Evolutionary conservation across 208 protist genomes (phyloP).

Genomic region (Crithidia acanthocephali): DNA sequence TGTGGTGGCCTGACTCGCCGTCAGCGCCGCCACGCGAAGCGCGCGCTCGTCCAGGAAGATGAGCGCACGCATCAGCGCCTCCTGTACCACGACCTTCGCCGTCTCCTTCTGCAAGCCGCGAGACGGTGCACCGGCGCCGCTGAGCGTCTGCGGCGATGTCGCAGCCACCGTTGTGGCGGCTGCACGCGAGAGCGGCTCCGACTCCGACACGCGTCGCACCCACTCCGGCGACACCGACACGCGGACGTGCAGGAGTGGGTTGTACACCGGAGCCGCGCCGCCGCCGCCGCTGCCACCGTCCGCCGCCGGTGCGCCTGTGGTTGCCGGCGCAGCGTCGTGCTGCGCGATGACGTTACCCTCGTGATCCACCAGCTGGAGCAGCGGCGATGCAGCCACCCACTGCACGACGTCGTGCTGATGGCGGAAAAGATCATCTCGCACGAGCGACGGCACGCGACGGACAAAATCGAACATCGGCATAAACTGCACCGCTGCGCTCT

Average conservation of each 20-base stretch:
- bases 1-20: too few species aligned
- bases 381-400: conserved; percentile 36
- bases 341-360: not conserved
- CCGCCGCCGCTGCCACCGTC: not conserved
- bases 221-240: conserved; percentile 6
- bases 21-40: not conserved
- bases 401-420: conserved; percentile 30
- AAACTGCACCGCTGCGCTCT: not conserved
- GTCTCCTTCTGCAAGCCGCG: not conserved
- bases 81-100: not conserved
- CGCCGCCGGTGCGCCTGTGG: not conserved
- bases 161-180: not conserved
- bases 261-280: conserved; percentile 4
- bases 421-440: conserved; percentile 55
- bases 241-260: conserved; percentile 28
- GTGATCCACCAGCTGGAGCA: conserved; percentile 45
- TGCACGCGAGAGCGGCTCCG: not conserved
- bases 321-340: too few species aligned
- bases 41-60: not conserved
- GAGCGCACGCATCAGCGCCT: not conserved
- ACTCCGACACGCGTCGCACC: conserved; percentile 11
- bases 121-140: not conserved
- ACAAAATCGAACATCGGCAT: conserved; percentile 66
- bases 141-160: not conserved
- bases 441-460: conserved; percentile 43